A percentile compares a stretch with the other conserved stretches of the same genome.
phyloP scores from a whole-genome alignment of 2,329 filamentous ascomycete genomes.

The Calonectria pseudoreteaudii region DNA sequence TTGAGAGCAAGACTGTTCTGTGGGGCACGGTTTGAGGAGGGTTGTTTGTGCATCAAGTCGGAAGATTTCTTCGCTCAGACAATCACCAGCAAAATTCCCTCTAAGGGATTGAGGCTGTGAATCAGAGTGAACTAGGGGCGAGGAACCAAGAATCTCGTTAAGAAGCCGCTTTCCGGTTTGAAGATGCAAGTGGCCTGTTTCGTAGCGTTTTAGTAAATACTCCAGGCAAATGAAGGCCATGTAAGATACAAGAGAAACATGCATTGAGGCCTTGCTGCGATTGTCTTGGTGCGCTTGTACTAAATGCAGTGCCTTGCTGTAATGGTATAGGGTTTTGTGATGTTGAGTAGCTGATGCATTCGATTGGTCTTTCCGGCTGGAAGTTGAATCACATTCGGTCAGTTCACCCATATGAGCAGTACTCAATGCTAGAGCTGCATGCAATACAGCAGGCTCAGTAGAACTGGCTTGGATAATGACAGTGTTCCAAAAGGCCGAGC shows the following conservation, averaged over 20 bases:
- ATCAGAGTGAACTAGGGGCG: not conserved
- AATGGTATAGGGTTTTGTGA: not conserved
- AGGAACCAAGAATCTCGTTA: not conserved
- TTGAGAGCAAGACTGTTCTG: not conserved
- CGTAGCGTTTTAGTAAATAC: not conserved
- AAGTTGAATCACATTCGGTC: not conserved
- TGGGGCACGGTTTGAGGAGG: not conserved
- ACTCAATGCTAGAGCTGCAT: not conserved
- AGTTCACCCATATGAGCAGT: not conserved
- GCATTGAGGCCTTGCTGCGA: not conserved
- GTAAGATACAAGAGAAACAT: not conserved
- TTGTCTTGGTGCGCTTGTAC: not conserved
- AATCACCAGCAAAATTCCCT: not conserved
- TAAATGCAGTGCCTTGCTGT: not conserved
- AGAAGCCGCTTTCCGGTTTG: not conserved
- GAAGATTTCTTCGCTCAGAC: not conserved
- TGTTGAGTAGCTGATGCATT: not conserved
- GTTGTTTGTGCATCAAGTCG: not conserved
- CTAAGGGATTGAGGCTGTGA: not conserved
- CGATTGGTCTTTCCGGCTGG: not conserved
- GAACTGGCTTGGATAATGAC: not conserved
- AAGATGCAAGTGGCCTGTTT: not conserved
- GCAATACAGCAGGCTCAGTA: not conserved
- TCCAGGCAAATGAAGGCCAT: not conserved
- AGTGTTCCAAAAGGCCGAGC: not conserved